Evolutionary conservation across 2,329 filamentous ascomycete species (phyloP), one percentile per base, ranked within the genome.

Genomic region (Colletotrichum euphorbiae): DNA sequence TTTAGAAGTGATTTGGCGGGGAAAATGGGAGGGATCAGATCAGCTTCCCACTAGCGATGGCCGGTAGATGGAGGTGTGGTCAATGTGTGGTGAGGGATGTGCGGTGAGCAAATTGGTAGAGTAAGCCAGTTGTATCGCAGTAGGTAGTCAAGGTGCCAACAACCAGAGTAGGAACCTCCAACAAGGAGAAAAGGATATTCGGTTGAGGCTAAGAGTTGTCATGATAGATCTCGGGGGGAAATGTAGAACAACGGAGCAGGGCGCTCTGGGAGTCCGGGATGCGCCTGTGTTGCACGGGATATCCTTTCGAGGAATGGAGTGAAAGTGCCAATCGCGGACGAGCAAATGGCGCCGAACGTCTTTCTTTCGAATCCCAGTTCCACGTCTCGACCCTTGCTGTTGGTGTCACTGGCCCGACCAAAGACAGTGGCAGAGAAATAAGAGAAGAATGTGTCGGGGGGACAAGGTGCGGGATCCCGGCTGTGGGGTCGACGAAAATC

Each of bases 111-210:
- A 28, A n/a, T 19, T 9, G n/a, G 50, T 24, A 42, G 19, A 31
- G 50, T 40, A 28, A 42, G 33, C 42, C 24, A 38, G 46, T 48
- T 42, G 38, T 54, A n/a, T n/a, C n/a, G n/a, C n/a, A n/a, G n/a
- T n/a, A 52, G 21, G 58, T 58, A 76, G 77, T 80, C 79, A 80
- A 73, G 78, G 78, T 70, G 78, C 78, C 73, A 75, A 71, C 69
- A 77, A 75, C 79, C 78, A 77, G 70, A 78, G 79, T 67, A 79
- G 73, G 67, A 80, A 78, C 71, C 79, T 81, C 79, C 79, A 75
- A 72, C 74, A 75, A 73, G 79, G 78, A 80, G 78, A 80, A 74
- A 75, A 75, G 74, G 74, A 76, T 74, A 77, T 75, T 64, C 77
- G 76, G 70, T 71, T 73, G 72, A 56, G 60, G 62, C 73, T 74